A percentile compares a stretch with the other conserved stretches of the same genome.
These are phyloP conservation scores for Yamadazyma takamatsuzukensis DNA, from an alignment of 805 yeast genomes.

Conservation along the genomic window DNA sequence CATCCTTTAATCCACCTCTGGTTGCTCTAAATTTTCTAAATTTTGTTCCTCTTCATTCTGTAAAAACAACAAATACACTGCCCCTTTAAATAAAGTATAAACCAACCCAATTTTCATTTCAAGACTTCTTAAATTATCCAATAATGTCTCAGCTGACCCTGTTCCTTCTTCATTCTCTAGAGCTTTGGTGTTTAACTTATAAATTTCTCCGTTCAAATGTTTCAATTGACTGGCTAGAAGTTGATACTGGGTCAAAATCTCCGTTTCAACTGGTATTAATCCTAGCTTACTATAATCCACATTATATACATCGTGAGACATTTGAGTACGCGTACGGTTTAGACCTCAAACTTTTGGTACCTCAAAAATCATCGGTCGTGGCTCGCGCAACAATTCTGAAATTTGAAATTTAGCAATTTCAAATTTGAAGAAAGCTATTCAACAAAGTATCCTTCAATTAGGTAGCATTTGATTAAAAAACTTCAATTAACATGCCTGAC, in stretches of 20 bases:
- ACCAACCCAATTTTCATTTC: constrained; percentile 64
- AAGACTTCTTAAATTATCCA: constrained; percentile 52
- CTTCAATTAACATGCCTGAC: constrained; percentile 15
- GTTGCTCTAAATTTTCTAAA: too few species aligned
- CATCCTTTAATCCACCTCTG: too few species aligned
- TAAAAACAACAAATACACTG: constrained; percentile 61
- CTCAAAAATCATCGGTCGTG: too few species aligned
- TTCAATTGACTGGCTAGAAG: constrained; percentile 29
- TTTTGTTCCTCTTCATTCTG: constrained; percentile 46
- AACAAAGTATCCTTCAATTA: too few species aligned
- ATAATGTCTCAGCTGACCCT: constrained; percentile 26
- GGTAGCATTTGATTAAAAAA: too few species aligned
- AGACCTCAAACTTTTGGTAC: too few species aligned
- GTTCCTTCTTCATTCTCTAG: background rate
- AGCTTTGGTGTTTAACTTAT: constrained; percentile 19
- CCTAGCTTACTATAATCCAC: constrained; percentile 17
- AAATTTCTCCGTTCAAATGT: constrained; percentile 29
- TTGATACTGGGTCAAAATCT: constrained; percentile 37
- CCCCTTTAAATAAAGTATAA: constrained; percentile 63
- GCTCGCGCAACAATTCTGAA: too few species aligned
- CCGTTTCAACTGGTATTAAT: constrained; percentile 27
- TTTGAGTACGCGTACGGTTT: too few species aligned
- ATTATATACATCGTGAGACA: constrained; percentile 13
- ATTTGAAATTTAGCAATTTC: too few species aligned
- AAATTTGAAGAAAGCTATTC: too few species aligned